phyloP scores from a whole-genome alignment of 805 yeast species.

The Komagataella kurtzmanii region DNA sequence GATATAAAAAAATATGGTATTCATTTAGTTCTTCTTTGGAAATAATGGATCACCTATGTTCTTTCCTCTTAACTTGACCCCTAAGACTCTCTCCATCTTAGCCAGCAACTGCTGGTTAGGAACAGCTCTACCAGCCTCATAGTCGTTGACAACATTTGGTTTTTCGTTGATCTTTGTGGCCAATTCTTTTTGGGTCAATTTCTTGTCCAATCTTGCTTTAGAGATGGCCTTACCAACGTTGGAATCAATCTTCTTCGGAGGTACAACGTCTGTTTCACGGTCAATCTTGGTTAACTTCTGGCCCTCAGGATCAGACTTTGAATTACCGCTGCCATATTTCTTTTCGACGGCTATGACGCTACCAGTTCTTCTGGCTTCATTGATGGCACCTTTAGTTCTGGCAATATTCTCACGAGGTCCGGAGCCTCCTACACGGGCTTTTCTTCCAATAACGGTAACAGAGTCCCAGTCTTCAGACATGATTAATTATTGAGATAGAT shows the following conservation, averaged over 20 bases:
- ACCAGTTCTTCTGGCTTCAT: conserved; percentile 92
- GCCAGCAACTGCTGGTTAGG: conserved; percentile 93
- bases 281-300: conserved; percentile 91
- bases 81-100: conserved; percentile 87
- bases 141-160: conserved; percentile 89
- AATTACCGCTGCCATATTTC: conserved; percentile 66
- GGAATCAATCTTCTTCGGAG: conserved; percentile 77
- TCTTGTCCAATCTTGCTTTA: conserved; percentile 77
- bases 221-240: conserved; percentile 81
- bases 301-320: conserved; percentile 69
- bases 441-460: conserved; percentile 79
- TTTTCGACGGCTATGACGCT: conserved; percentile 83
- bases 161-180: conserved; percentile 94
- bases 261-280: conserved; percentile 84
- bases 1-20: background rate
- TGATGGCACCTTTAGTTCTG: conserved; percentile 61
- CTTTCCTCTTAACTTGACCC: conserved; percentile 92
- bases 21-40: conserved; percentile 33
- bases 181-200: conserved; percentile 86
- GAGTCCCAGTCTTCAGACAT: conserved; percentile 71
- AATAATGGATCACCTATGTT: conserved; percentile 83
- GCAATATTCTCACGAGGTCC: conserved; percentile 85
- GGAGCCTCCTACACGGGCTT: conserved; percentile 76
- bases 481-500: background rate
- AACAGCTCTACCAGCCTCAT: conserved; percentile 91